phyloP scores from a whole-genome alignment of 2,329 filamentous ascomycete genomes.

The Mycosphaerella arachidis region DNA sequence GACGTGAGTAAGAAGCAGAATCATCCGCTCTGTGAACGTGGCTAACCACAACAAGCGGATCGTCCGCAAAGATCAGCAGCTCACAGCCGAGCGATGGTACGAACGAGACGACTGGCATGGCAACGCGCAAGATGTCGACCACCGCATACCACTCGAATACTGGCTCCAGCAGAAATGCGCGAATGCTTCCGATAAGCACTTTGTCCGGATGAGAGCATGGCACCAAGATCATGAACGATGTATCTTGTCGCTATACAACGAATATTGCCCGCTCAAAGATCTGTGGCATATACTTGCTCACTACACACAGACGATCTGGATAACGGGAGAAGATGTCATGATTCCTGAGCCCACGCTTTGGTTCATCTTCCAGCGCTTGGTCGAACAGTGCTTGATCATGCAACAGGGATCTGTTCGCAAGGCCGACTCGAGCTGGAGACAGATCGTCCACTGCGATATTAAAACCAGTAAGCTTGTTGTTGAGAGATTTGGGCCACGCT shows the following conservation, averaged over 20 bases:
- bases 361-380: constrained; percentile 13
- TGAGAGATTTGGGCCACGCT: not conserved
- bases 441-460: constrained; percentile 19
- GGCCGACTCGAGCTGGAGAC: not conserved
- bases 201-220: not conserved
- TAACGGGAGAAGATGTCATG: not conserved
- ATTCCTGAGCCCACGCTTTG: constrained; percentile 19
- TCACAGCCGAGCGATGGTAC: not conserved
- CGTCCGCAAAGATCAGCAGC: not conserved
- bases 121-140: not conserved
- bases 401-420: constrained; percentile 5
- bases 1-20: not conserved
- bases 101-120: not conserved
- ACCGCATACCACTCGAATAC: not conserved
- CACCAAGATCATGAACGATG: not conserved
- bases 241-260: not conserved
- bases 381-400: constrained; percentile 16
- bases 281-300: not conserved
- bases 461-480: constrained; percentile 4
- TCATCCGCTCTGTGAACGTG: not conserved
- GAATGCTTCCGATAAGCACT: not conserved
- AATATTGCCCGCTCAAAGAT: not conserved
- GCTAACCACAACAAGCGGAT: not conserved
- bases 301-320: not conserved
- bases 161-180: not conserved